Conservation (phyloP, 768 basidiomycete genomes). For the Astraeus odoratus region DNA sequence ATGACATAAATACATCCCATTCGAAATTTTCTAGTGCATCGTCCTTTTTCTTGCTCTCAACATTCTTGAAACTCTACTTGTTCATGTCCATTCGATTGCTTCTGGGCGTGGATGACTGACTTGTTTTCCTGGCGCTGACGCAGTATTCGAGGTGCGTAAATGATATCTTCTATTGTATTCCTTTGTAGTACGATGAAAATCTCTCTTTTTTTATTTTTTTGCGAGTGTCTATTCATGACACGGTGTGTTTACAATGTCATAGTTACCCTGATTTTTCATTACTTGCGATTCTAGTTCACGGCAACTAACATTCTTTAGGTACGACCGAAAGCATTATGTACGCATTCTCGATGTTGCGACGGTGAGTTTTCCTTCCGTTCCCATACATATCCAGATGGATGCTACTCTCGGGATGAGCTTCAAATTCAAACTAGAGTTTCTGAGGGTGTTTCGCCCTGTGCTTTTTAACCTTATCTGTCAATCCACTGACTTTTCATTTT, state of each 20-base stretch:
- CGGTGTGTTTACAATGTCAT: slow-evolving; percentile 70
- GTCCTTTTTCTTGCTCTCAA: not conserved
- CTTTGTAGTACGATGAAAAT: slow-evolving; percentile 47
- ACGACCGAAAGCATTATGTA: not conserved
- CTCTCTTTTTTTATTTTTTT: slow-evolving; percentile 31
- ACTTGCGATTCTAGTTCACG: not conserved
- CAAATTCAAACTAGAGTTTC: slow-evolving; percentile 91
- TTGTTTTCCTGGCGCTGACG: not conserved
- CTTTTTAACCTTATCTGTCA: slow-evolving; percentile 52
- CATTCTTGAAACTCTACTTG: not conserved
- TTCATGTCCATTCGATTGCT: not conserved
- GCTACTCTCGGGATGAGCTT: slow-evolving; percentile 44
- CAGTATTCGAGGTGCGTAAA: too few relatives aligned
- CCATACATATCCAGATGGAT: slow-evolving; percentile 2
- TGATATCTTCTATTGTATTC: not conserved
- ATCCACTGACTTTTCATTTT: slow-evolving; percentile 48
- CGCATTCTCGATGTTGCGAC: not conserved
- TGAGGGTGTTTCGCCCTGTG: slow-evolving; percentile 69
- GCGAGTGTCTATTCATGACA: slow-evolving; percentile 45
- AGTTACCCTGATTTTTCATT: slow-evolving; percentile 80
- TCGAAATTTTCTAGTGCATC: not conserved
- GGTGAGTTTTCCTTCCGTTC: slow-evolving; percentile 12
- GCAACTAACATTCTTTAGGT: slow-evolving; percentile 11
- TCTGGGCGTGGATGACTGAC: not conserved
- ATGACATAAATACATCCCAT: not conserved